Evolutionary conservation across 306 rosid species (phyloP).

Genomic region (Citrullus amarus): DNA sequence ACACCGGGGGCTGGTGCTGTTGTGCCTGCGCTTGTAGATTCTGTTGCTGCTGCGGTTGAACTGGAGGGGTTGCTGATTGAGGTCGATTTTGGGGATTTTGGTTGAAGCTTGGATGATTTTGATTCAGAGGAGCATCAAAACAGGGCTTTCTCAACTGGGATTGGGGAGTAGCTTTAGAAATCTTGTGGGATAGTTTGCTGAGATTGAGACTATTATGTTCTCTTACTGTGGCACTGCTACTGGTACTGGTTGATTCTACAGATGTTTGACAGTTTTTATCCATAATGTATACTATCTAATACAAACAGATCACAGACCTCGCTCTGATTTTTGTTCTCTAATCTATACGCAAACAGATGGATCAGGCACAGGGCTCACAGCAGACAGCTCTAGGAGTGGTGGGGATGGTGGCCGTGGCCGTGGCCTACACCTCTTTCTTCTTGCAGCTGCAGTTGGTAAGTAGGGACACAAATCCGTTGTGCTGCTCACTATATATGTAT

Average conservation of each 20-base stretch:
- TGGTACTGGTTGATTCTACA: constrained; percentile 15
- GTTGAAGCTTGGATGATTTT: background rate
- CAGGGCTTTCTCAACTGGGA: constrained; percentile 22
- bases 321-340: constrained; percentile 10
- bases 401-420: constrained; percentile 7
- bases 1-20: constrained; percentile 83
- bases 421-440: background rate
- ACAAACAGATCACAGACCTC: constrained; percentile 1
- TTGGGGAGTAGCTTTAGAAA: constrained; percentile 41
- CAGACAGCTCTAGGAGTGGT: constrained; percentile 2
- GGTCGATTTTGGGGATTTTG: constrained; percentile 9
- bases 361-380: background rate
- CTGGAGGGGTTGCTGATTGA: constrained; percentile 8
- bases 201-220: constrained; percentile 54
- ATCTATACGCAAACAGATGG: background rate
- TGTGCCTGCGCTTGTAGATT: constrained; percentile 5
- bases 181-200: constrained; percentile 87
- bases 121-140: constrained; percentile 24
- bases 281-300: constrained; percentile 1
- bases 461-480: constrained; percentile 7
- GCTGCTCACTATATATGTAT: background rate
- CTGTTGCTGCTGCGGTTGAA: constrained; percentile 14
- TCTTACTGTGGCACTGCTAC: constrained; percentile 8
- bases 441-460: background rate
- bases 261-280: constrained; percentile 34